Evolutionary conservation across 139 green algal species (phyloP), one percentile per base, ranked within the genome.

Genomic region (Picocystis salinarum): DNA sequence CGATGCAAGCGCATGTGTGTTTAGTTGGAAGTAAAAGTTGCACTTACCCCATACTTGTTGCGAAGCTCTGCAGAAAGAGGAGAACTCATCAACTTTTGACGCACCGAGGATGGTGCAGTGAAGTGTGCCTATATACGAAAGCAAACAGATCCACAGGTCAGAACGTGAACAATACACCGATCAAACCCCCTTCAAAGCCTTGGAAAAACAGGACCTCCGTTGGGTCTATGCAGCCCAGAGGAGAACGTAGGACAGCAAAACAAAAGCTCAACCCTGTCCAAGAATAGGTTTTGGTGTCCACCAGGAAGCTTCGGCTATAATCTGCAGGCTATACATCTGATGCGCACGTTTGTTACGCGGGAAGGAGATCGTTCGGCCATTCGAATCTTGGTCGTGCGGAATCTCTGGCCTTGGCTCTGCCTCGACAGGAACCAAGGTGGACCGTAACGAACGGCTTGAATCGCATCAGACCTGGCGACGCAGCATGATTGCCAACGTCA

Each of bases 71-170:
- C 39, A 17, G 75, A 91, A 12, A 99, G 66, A 10, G 82, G 67
- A 7, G 89, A 63, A 66, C 70, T 89, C 89, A 99, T 99, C 33
- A 97, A 56, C 62, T 92, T 91, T 28, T 84, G 61, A 40, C 89
- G 63, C 39, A 73, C 63, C 45, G 44, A 79, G 27, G 78, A 93
- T 15, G 89, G 77, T 31, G 89, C 89, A 13, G 80, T 75, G 76
- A 99, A 97, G 67, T 97, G 80, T 62, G 78, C 82, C 83, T 94
- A 11, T 11, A 33, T 3, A 17, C 28, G n/a, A 3, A n/a, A 4
- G 18, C 26, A 24, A 31, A 5, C 13, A 28, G 13, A 23, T 2
- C 3, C 1, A 20, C 34, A 45, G 20, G 10, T 19, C 33, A 23
- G 23, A 15, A 4, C 17, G 33, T 4, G n/a, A 37, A 24, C 26